Base-by-base conservation (phyloP, 805 yeast species). In the Wickerhamiella australiensis region DNA sequence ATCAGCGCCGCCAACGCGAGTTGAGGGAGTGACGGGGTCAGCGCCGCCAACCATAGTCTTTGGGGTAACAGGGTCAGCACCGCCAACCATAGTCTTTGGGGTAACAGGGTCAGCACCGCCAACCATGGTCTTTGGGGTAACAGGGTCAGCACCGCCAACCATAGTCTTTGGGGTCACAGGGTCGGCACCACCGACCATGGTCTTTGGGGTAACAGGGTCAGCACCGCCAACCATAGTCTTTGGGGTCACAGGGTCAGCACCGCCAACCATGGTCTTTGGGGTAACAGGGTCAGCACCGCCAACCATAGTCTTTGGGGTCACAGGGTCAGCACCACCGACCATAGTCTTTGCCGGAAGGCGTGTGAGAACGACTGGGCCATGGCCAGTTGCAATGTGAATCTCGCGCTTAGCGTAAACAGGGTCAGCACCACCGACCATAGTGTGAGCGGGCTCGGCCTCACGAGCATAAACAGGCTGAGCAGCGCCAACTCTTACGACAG, bases 91-190 rank as follows among this genome's bases (percentile, higher is more conserved):
- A 33, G 38, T 33, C 3, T 18, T 5, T 4, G 38, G 38, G 20
- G 38, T 33, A 9, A 33, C 38, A 33, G 38, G 38, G 20, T 33
- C 38, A n/a, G 38, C 38, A 33, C 38, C 38, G 38, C 38, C 20
- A 33, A 33, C 38, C 5, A 11, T 9, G 15, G 38, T 15, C 4
- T 11, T 4, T 4, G 20, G 38, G 5, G 38, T 33, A 3, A 33
- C 38, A 15, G 38, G 38, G 20, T 33, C 38, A n/a, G 38, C 38
- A 33, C 38, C 38, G 38, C 38, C 20, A 17, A 33, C 38, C 5
- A 11, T 9, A 17, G 38, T 15, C 4, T 11, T 4, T 5, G 20
- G 38, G 4, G 38, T 33, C 3, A 33, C 38, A 15, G 38, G 33
- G 33, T 29, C 38, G 11, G 38, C 38, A 17, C 21, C 21, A n/a